phyloP scores from a whole-genome alignment of 148 eudicot species.

The Salicornia ramosissima region DNA sequence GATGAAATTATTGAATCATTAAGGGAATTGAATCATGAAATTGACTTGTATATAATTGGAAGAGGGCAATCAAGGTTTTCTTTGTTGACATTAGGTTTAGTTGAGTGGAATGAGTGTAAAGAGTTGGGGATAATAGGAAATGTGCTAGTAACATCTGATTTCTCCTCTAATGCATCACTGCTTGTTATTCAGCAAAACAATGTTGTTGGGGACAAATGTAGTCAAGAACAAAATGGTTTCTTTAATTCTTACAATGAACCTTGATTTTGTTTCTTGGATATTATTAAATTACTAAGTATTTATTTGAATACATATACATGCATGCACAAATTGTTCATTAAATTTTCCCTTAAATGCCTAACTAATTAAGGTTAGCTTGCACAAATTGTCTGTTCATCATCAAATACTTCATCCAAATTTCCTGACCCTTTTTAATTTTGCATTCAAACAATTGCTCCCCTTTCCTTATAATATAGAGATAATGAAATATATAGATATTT shows the following conservation, averaged over 20 bases:
- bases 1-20: conserved; percentile 41
- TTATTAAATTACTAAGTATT: too few relatives aligned
- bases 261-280: too few relatives aligned
- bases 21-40: conserved; percentile 35
- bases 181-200: conserved; percentile 42
- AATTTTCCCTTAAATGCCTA: too few relatives aligned
- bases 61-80: conserved; percentile 24
- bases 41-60: conserved; percentile 50
- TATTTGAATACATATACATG: too few relatives aligned
- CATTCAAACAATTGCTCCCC: too few relatives aligned
- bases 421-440: too few relatives aligned
- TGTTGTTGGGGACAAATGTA: background rate
- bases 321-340: too few relatives aligned
- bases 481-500: too few relatives aligned
- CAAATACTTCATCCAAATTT: too few relatives aligned
- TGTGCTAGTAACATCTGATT: conserved; percentile 40
- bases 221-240: background rate
- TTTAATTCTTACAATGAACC: background rate
- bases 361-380: too few relatives aligned
- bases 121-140: conserved; percentile 48
- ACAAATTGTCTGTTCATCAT: too few relatives aligned
- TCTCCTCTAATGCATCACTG: conserved; percentile 31
- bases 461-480: too few relatives aligned
- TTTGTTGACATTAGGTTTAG: conserved; percentile 30
- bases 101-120: conserved; percentile 40